Base-by-base conservation (phyloP, 768 basidiomycete species). In the Floccularia luteovirens region DNA sequence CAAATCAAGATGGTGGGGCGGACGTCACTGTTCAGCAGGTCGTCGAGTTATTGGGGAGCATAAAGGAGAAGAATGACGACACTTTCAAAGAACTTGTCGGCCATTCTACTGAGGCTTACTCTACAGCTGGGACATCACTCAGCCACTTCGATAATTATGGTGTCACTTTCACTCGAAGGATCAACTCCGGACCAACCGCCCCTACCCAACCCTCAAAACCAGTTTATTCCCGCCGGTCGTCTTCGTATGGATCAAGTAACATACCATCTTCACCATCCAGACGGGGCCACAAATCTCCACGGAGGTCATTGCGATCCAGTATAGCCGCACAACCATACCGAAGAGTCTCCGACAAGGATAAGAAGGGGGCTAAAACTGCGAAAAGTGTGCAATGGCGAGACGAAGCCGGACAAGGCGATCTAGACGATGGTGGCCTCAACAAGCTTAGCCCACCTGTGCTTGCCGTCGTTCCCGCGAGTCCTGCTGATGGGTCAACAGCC, bases 311-410 rank as follows among this genome's bases (percentile, higher is more conserved):
- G 32, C 79, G 84, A n/a, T 72, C 81, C 16, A 85, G 78, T 48
- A 55, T 78, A 17, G 59, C 64, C 22, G 60, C 72, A 11, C 72
- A 74, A 32, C 74, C 83, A 2, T 82, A 83, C 51, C 68, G 79
- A 28, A 71, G 77, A 38, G 67, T 70, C 13, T 77, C 81, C 1
- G 79, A 82, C 44, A 79, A 77, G 54, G 75, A 78, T 53, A 75
- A 72, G 45, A 75, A 67, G 42, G 66, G 62, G 36, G 54, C 62
- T 42, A 78, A 75, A 45, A 58, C 70, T 43, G 73, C 70, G 48
- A 90, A 90, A 56, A 81, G 75, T 39, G 85, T 92, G 3, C 86
- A 91, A 54, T 92, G 90, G 90, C 75, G 71, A 41, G 88, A 91
- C 48, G 83, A 91, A 58, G 87, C 71, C 4, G 88, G 88, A n/a